Conservation (phyloP, 176 grass and related monocot species). For the Pontederia paniculata region DNA sequence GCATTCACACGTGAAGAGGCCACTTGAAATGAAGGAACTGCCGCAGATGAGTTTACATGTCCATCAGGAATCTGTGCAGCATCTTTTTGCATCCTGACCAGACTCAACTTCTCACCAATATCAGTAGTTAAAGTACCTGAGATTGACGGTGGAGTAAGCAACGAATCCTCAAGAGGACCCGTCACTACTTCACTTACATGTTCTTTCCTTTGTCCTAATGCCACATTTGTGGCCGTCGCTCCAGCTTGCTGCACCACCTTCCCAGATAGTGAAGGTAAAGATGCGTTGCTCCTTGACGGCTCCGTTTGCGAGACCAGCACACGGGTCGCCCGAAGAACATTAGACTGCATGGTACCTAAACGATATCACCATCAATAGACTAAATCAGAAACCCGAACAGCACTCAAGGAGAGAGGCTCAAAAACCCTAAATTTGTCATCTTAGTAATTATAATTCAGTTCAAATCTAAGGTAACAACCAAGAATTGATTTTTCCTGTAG, state of each 20-base stretch:
- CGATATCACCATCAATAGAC: not conserved
- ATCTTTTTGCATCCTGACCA: constrained; percentile 22
- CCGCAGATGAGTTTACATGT: constrained; percentile 24
- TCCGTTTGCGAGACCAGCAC: constrained; percentile 15
- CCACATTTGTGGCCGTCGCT: constrained; percentile 9
- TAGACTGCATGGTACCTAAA: constrained; percentile 10
- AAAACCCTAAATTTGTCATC: not conserved
- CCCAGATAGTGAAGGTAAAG: constrained; percentile 2
- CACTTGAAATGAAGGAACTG: constrained; percentile 32
- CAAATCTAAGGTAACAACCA: not conserved
- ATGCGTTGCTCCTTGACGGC: not conserved
- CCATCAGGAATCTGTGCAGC: constrained; percentile 27
- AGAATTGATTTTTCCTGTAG: not conserved
- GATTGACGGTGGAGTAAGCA: constrained; percentile 25
- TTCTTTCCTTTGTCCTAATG: constrained; percentile 27
- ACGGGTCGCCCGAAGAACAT: constrained; percentile 7
- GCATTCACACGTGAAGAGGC: constrained; percentile 16
- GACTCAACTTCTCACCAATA: constrained; percentile 14
- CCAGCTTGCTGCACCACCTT: not conserved
- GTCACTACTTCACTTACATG: not conserved
- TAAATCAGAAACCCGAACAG: not conserved
- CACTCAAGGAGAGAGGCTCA: not conserved
- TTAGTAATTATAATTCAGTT: not conserved
- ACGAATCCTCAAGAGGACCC: constrained; percentile 23
- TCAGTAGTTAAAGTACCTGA: constrained; percentile 25